Evolutionary conservation across 1,139 yeast genomes (phyloP).

Genomic region (Kodamaea plutei): DNA sequence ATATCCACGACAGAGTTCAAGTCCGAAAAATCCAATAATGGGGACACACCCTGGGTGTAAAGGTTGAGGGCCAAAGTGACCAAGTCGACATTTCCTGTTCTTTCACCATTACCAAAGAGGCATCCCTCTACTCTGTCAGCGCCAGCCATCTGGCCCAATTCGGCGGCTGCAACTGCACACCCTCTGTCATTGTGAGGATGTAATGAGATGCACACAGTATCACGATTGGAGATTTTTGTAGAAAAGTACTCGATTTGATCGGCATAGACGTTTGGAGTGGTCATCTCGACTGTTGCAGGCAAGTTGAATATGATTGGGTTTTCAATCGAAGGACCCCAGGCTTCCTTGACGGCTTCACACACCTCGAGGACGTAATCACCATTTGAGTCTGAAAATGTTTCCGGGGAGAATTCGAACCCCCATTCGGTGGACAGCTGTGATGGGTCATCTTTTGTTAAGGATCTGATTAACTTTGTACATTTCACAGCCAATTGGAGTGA

Average conservation of each 20-base stretch:
- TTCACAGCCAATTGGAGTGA: conserved; percentile 77
- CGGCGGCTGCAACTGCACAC: conserved; percentile 97
- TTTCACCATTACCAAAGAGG: conserved; percentile 95
- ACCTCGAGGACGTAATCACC: conserved; percentile 77
- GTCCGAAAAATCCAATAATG: conserved; percentile 83
- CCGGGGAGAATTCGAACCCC: conserved; percentile 94
- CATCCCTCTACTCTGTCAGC: conserved; percentile 98
- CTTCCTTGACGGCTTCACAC: conserved; percentile 92
- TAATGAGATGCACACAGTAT: conserved; percentile 79
- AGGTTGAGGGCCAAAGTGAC: conserved; percentile 89
- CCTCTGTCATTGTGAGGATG: conserved; percentile 98
- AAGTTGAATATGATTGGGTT: conserved; percentile 89
- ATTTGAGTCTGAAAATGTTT: conserved; percentile 87
- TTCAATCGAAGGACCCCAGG: conserved; percentile 85
- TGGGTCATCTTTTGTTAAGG: conserved; percentile 87
- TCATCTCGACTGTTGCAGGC: conserved; percentile 98
- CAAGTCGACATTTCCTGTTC: conserved; percentile 96
- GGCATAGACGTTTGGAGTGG: conserved; percentile 92
- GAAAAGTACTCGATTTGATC: conserved; percentile 93
- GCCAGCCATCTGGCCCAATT: conserved; percentile 89
- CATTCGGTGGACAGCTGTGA: conserved; percentile 67
- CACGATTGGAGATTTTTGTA: conserved; percentile 74
- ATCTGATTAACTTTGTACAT: conserved; percentile 74
- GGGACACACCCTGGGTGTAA: conserved; percentile 91
- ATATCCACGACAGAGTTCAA: conserved; percentile 75